These are phyloP conservation scores for Carex arenaria DNA, from an alignment of 202 grass and related monocot genomes.

Conservation along the genomic window DNA sequence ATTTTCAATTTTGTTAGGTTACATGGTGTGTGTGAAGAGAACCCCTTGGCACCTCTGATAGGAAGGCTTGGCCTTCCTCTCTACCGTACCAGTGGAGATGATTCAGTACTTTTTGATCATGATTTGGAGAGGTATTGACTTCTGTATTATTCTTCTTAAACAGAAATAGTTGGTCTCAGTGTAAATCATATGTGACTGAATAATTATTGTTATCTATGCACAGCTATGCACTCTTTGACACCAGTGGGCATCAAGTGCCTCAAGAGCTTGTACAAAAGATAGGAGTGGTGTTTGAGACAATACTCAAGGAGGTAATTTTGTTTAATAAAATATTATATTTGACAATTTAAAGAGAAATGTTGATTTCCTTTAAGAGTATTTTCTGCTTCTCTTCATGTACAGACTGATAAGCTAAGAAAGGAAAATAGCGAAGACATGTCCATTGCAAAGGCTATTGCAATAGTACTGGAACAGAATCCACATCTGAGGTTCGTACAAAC, in stretches of 20 bases:
- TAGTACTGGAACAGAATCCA: conserved; percentile 69
- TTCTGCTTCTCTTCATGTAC: conserved; percentile 22
- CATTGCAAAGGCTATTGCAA: conserved; percentile 77
- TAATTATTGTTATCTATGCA: conserved; percentile 9
- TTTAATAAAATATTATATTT: neutral
- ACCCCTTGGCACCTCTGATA: conserved; percentile 90
- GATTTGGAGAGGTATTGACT: conserved; percentile 81
- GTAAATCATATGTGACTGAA: conserved; percentile 11
- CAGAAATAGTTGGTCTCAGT: neutral
- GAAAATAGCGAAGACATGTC: conserved; percentile 70
- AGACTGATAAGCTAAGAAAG: conserved; percentile 80
- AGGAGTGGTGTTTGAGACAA: conserved; percentile 84
- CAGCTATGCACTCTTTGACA: conserved; percentile 97
- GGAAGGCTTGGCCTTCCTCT: conserved; percentile 89
- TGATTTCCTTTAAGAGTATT: conserved; percentile 10
- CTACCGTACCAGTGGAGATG: conserved; percentile 89
- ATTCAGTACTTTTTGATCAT: conserved; percentile 95
- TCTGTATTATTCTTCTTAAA: conserved; percentile 9
- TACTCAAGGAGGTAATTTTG: conserved; percentile 72
- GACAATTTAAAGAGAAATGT: neutral
- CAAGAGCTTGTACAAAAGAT: conserved; percentile 80
- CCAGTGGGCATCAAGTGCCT: conserved; percentile 70
- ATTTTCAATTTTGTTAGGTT: conserved; percentile 49
- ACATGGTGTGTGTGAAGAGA: conserved; percentile 96
- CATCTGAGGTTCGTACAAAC: conserved; percentile 53